Evolutionary conservation across 2,329 filamentous ascomycete species (phyloP).

Genomic region (Neophaeococcomyces mojaviensis): DNA sequence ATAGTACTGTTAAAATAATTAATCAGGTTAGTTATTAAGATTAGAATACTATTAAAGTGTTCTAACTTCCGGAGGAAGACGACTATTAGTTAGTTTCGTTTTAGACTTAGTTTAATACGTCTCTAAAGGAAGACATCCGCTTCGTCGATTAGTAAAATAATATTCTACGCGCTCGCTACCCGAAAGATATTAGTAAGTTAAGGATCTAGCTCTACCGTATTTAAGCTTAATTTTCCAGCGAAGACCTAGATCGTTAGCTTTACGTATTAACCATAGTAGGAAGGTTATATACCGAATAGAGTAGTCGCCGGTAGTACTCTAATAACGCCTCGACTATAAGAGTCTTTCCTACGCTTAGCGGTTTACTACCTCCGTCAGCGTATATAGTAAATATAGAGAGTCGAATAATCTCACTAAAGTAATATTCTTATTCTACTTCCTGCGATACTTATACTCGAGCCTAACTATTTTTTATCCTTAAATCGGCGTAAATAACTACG

Average conservation of each 20-base stretch:
- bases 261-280: neutral
- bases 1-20: constrained; percentile 13
- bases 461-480: constrained; percentile 5
- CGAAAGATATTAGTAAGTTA: constrained; percentile 6
- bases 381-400: neutral
- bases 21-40: constrained; percentile 23
- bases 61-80: constrained; percentile 23
- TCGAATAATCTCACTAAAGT: constrained; percentile 1
- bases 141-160: constrained; percentile 15
- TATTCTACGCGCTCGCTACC: constrained; percentile 9
- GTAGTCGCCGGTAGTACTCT: constrained; percentile 46
- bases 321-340: constrained; percentile 61
- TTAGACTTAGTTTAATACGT: constrained; percentile 11
- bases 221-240: constrained; percentile 27
- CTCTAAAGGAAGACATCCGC: constrained; percentile 16
- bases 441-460: constrained; percentile 2
- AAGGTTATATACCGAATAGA: constrained; percentile 40
- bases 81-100: constrained; percentile 21
- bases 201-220: constrained; percentile 5
- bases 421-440: constrained; percentile 2
- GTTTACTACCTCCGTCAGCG: constrained; percentile 7
- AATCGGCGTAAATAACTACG: constrained; percentile 10
- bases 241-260: constrained; percentile 45
- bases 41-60: constrained; percentile 22
- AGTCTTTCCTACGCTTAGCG: constrained; percentile 49